Percentiles rank a stretch among this genome's conserved stretches.
Conservation (phyloP, 2,329 filamentous ascomycete species). For the Pyrenochaeta sp. region DNA sequence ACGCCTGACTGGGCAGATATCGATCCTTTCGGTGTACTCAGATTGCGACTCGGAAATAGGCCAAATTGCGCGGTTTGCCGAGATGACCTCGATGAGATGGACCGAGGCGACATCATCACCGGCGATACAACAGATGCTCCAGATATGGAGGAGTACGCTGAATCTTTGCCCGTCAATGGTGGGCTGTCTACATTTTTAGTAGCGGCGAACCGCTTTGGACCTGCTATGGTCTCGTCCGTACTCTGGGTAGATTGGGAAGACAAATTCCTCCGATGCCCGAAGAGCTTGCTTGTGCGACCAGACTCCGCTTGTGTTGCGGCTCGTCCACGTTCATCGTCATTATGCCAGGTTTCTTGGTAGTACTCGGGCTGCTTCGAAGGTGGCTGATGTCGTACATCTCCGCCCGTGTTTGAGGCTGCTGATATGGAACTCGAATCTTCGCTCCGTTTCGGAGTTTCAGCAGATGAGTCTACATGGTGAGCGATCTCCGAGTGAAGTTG, state of each 20-base stretch:
- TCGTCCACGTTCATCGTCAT: slow-evolving; percentile 24
- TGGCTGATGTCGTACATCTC: slow-evolving; percentile 20
- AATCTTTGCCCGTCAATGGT: slow-evolving; percentile 46
- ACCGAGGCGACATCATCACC: slow-evolving; percentile 31
- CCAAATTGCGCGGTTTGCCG: slow-evolving; percentile 44
- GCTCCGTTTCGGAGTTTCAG: slow-evolving; percentile 26
- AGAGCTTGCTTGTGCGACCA: slow-evolving; percentile 16
- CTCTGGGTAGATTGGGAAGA: slow-evolving; percentile 16
- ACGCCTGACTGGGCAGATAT: slow-evolving; percentile 35
- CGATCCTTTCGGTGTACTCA: slow-evolving; percentile 43
- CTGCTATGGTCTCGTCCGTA: slow-evolving; percentile 16
- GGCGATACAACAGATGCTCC: slow-evolving; percentile 43
- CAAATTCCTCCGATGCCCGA: slow-evolving; percentile 21
- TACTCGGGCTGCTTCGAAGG: slow-evolving; percentile 24
- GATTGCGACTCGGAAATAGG: slow-evolving; percentile 41
- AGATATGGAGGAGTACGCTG: slow-evolving; percentile 49
- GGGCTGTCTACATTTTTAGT: slow-evolving; percentile 36
- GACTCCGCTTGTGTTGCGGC: slow-evolving; percentile 19
- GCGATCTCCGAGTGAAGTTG: slow-evolving; percentile 22
- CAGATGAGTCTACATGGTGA: slow-evolving; percentile 27
- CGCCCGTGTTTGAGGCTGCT: slow-evolving; percentile 20
- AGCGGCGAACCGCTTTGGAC: slow-evolving; percentile 13
- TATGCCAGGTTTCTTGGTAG: slow-evolving; percentile 31
- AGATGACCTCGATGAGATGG: slow-evolving; percentile 39
- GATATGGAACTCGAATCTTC: slow-evolving; percentile 20